phyloP scores from a whole-genome alignment of 257 asterid species.

The Fraxinus pennsylvanica region DNA sequence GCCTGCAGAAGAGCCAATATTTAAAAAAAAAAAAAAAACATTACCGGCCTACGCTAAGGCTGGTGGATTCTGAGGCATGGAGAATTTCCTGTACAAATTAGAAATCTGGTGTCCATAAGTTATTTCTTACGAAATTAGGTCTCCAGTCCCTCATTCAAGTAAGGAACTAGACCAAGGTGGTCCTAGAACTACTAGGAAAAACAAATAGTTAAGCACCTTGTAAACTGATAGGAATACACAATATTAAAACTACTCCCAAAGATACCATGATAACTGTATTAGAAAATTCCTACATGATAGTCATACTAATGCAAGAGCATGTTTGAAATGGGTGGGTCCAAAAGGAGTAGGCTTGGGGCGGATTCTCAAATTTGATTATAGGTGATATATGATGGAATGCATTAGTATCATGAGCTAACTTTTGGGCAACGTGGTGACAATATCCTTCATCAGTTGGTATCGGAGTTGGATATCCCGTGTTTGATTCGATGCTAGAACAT shows the following conservation, averaged over 20 bases:
- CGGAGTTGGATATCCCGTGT: no score
- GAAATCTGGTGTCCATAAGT: neutral
- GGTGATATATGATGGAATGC: no score
- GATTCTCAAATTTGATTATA: no score
- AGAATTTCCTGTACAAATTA: neutral
- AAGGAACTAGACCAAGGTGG: neutral
- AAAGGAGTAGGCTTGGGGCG: no score
- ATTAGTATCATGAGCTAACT: no score
- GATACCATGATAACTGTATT: neutral
- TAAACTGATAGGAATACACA: neutral
- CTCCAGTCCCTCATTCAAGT: neutral
- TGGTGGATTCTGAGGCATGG: neutral
- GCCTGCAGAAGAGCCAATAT: neutral
- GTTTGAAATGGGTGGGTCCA: no score
- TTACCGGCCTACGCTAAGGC: neutral
- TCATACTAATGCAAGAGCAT: neutral
- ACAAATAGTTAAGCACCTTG: neutral
- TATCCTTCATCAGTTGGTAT: no score
- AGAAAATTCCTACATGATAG: neutral
- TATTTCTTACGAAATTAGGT: neutral
- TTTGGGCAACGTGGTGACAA: no score
- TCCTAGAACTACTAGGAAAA: neutral
- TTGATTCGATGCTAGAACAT: no score
- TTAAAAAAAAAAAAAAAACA: neutral
- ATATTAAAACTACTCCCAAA: neutral